Evolutionary conservation across 495 filamentous ascomycete genomes (phyloP).

Genomic region (Penicillium daleae): DNA sequence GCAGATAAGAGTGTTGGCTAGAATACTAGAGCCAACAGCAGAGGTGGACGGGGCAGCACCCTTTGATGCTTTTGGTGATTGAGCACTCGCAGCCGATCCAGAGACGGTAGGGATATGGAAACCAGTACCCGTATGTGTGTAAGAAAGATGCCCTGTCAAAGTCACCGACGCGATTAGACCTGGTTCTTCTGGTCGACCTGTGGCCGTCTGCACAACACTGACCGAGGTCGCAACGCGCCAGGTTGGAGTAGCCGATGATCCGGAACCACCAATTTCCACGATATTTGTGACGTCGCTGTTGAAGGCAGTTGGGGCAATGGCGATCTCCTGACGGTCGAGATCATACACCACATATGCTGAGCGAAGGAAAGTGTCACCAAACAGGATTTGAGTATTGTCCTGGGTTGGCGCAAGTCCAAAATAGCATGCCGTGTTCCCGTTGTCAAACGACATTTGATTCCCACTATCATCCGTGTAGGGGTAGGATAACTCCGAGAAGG

Average conservation of each 20-base stretch:
- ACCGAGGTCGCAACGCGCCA: not conserved
- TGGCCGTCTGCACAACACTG: conserved; percentile 1
- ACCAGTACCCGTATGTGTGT: not conserved
- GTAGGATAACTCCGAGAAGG: not conserved
- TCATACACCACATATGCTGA: conserved; percentile 7
- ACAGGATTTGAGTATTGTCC: not conserved
- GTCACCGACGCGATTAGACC: not conserved
- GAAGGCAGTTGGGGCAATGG: not conserved
- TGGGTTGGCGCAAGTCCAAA: not conserved
- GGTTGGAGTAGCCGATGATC: not conserved
- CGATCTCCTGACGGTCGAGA: not conserved
- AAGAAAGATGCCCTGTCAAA: not conserved
- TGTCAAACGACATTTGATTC: not conserved
- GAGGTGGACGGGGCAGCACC: not conserved
- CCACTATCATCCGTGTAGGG: not conserved
- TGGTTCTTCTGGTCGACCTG: not conserved
- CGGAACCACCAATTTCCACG: not conserved
- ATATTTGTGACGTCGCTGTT: conserved; percentile 1
- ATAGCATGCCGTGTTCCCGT: not conserved
- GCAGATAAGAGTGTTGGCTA: not conserved
- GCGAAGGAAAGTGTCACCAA: conserved; percentile 4
- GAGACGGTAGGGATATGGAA: not conserved
- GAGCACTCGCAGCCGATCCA: not conserved
- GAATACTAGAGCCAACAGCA: not conserved
- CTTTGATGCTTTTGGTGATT: not conserved